Conservation (phyloP, 257 asterid species). For the Apocynum venetum region DNA sequence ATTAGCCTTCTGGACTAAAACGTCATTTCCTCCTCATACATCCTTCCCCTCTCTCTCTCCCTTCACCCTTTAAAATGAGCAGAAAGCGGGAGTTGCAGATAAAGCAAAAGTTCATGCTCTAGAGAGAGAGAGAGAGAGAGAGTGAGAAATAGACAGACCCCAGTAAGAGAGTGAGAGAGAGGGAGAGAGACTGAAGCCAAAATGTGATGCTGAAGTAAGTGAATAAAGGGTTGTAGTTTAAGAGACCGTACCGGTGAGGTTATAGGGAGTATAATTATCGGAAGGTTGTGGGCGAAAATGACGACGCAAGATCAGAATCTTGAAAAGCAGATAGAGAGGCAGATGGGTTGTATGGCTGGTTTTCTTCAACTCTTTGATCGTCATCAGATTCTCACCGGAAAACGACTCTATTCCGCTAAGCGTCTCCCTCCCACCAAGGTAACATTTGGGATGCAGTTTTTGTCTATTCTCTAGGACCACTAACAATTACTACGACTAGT, state of each 20-base stretch:
- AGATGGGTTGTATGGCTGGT: slow-evolving; percentile 88
- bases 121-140: not conserved
- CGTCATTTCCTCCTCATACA: not conserved
- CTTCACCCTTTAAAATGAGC: slow-evolving; percentile 49
- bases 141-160: not conserved
- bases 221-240: not conserved
- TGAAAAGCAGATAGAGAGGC: slow-evolving; percentile 52
- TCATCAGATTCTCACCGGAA: slow-evolving; percentile 57
- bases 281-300: slow-evolving; percentile 24
- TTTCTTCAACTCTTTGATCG: slow-evolving; percentile 79
- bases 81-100: slow-evolving; percentile 70
- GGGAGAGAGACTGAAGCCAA: not conserved
- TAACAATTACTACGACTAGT: not conserved
- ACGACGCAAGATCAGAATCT: slow-evolving; percentile 44
- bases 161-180: not conserved
- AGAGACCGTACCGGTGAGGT: not conserved
- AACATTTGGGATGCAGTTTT: not conserved
- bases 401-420: slow-evolving; percentile 47
- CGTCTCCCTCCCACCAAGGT: slow-evolving; percentile 61
- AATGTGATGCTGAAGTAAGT: not conserved
- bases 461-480: not conserved
- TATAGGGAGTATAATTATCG: too few relatives aligned
- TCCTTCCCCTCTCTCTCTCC: slow-evolving; percentile 10
- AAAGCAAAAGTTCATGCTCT: slow-evolving; percentile 15
- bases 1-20: not conserved